Evolutionary conservation across 805 yeast genomes (phyloP), one percentile per base, ranked within the genome.

Genomic region (Candida incommunis): DNA sequence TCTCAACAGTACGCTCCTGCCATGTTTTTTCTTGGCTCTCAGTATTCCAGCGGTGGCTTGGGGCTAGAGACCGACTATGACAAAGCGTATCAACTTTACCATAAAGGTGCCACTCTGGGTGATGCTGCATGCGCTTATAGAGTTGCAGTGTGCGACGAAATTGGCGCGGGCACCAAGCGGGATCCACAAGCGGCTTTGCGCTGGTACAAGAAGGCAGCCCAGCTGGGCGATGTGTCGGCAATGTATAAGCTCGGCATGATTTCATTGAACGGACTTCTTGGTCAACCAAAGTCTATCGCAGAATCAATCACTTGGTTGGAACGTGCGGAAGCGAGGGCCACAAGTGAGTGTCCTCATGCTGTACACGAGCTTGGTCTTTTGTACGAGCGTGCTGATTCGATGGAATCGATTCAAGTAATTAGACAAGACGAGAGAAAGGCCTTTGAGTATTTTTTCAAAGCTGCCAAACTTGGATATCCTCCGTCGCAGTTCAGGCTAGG

Each of bases 231-330:
- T 50, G 74, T 72, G 2, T 71, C 78, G 13, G 78, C 86, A 21
- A 80, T 81, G 83, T 81, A 79, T 62, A 80, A 81, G 59, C 62
- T 82, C 16, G 92, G 87, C 3, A 72, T 78, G 74, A 68, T 78
- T 41, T 67, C 71, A 51, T 65, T 79, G 16, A 68, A 74, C 16
- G 81, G 80, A 2, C 54, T 58, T 16, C 52, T 71, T 2, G 63
- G 65, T 22, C 67, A 64, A 46, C 58, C 58, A 5, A 63, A 65
- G 50, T 62, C 68, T 41, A 64, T 71, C 13, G 52, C 58, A 35
- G 66, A 65, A 47, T 73, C 80, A 2, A 50, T 76, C 4, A 54
- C 64, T 22, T 76, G 80, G 80, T 65, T 76, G 21, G 59, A 65
- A 44, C 65, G 70, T 41, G 80, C 82, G 1, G 66, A 71, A 3